Evolutionary conservation across 2,329 filamentous ascomycete genomes (phyloP).

Genomic region (Aspergillus vadensis): DNA sequence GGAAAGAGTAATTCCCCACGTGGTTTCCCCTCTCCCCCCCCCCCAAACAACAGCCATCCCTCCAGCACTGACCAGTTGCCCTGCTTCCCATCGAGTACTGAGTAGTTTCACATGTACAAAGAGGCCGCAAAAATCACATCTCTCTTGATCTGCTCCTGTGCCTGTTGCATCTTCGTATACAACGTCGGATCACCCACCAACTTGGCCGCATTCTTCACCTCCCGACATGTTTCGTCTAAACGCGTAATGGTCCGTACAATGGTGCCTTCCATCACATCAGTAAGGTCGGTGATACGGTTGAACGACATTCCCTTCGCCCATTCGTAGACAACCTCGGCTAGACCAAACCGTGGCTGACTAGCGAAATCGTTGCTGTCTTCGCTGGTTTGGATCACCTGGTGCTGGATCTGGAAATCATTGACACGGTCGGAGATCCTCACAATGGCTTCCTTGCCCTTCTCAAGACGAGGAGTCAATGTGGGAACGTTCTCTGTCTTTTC

Average conservation of each 20-base stretch:
- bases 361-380: slow-evolving; percentile 94
- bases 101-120: slow-evolving; percentile 70
- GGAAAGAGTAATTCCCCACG: slow-evolving; percentile 10
- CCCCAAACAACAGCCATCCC: background rate
- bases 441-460: slow-evolving; percentile 81
- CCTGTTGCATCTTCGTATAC: slow-evolving; percentile 95
- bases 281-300: slow-evolving; percentile 94
- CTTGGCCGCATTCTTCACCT: slow-evolving; percentile 94
- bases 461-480: slow-evolving; percentile 76
- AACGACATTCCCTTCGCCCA: slow-evolving; percentile 98
- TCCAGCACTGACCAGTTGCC: background rate
- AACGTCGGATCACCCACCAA: slow-evolving; percentile 92
- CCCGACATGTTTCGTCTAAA: slow-evolving; percentile 91
- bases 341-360: slow-evolving; percentile 80
- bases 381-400: slow-evolving; percentile 87
- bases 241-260: slow-evolving; percentile 94
- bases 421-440: slow-evolving; percentile 90
- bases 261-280: slow-evolving; percentile 94
- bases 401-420: slow-evolving; percentile 81
- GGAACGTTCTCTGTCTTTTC: slow-evolving; percentile 88
- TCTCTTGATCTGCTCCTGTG: slow-evolving; percentile 96
- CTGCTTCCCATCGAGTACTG: too few relatives aligned
- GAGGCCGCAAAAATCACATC: slow-evolving; percentile 90
- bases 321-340: slow-evolving; percentile 97
- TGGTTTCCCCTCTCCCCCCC: slow-evolving; percentile 4